These are phyloP conservation scores for Tricladium varicosporioides DNA, from an alignment of 2,329 filamentous ascomycete species.

Conservation along the genomic window DNA sequence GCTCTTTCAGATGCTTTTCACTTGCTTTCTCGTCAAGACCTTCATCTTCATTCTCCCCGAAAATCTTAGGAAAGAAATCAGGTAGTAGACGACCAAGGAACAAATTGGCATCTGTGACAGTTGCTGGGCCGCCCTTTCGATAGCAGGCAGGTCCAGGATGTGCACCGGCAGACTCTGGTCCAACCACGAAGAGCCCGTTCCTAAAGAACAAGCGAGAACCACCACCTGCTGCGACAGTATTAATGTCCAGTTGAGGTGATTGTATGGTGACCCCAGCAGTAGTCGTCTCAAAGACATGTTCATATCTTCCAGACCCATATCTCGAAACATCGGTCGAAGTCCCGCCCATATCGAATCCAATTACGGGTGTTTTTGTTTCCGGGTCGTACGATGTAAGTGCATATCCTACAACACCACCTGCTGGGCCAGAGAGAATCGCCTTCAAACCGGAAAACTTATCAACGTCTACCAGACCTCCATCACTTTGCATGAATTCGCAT, in stretches of 20 bases:
- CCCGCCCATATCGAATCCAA: conserved; percentile 65
- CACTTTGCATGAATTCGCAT: conserved; percentile 67
- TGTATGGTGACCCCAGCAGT: conserved; percentile 78
- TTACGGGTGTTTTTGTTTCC: conserved; percentile 61
- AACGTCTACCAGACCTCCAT: conserved; percentile 43
- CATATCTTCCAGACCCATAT: conserved; percentile 59
- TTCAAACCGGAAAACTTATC: conserved; percentile 59
- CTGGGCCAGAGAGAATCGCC: conserved; percentile 65
- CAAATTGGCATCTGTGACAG: conserved; percentile 88
- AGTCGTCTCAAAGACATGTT: conserved; percentile 74
- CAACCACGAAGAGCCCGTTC: conserved; percentile 70
- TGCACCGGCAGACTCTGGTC: conserved; percentile 61
- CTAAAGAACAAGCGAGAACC: conserved; percentile 59
- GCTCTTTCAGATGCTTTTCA: conserved; percentile 67
- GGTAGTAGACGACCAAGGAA: conserved; percentile 80
- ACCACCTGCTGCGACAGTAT: conserved; percentile 52
- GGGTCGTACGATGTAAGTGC: conserved; percentile 63
- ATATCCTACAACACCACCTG: conserved; percentile 67
- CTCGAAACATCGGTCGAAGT: conserved; percentile 68
- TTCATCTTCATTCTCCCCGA: conserved; percentile 82
- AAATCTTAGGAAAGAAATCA: conserved; percentile 91
- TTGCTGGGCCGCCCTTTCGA: conserved; percentile 81
- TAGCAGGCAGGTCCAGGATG: conserved; percentile 91
- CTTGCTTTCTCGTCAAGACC: conserved; percentile 74
- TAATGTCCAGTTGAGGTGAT: conserved; percentile 77